Evolutionary conservation across 176 grass and related monocot genomes (phyloP), one percentile per base, ranked within the genome.

Genomic region (Carex scoparia): DNA sequence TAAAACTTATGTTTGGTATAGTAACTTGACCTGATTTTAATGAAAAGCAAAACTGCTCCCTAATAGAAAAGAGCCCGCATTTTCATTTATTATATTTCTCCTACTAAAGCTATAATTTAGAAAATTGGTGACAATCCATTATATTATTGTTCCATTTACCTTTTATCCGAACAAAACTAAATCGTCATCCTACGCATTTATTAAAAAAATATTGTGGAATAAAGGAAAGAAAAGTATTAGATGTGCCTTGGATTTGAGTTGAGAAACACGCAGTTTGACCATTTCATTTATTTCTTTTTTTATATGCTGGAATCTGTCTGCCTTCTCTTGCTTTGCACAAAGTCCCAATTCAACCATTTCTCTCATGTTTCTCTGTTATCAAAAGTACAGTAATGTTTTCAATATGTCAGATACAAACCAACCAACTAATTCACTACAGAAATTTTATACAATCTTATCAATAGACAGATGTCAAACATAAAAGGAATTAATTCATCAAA

Each of bases 331-430:
- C 81, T 96, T 99, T 88, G 97, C 93, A 58, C 85, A 99, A 54
- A 92, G 82, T 85, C 97, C 97, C 74, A 84, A 94, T 87, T 93
- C 89, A 79, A 96, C 97, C 97, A 99, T 92, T 86, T 96, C 97
- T 84, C 89, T 99, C 90, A 99, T 91, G 88, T 99, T 99, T 87
- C 87, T 94, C 97, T 99, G 82, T 87, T 19, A 84, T 73, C 5
- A 64, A 62, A 84, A 88, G 62, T n/a, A 79, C 67, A 86, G 57
- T 40, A 61, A 66, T 71, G 77, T 84, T 61, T 80, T 70, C 55
- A 85, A 14, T 62, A 33, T 10, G 72, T 81, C 74, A 84, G 58
- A 87, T 67, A 32, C 64, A 35, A 68, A 88, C 78, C 62, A 70
- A 83, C 66, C 18, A 85, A 65, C 73, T 65, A 27, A 6, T 85